phyloP scores from a whole-genome alignment of 2,329 filamentous ascomycete genomes.

The Gyromitra esculenta region DNA sequence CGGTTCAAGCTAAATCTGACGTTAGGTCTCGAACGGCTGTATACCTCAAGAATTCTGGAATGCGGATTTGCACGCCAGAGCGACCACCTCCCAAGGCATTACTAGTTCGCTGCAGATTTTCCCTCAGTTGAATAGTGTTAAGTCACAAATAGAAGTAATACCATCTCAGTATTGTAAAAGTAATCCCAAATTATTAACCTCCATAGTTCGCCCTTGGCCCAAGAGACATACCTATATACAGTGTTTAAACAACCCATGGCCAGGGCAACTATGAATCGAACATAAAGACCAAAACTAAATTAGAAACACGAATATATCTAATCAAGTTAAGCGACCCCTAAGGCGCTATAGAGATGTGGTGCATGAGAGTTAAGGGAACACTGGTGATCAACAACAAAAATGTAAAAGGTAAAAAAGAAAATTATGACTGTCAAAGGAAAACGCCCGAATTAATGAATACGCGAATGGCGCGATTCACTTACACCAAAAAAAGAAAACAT shows the following conservation, averaged over 20 bases:
- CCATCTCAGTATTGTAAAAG: not conserved
- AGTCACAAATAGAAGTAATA: not conserved
- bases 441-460: not conserved
- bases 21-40: not conserved
- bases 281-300: not conserved
- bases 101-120: not conserved
- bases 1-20: not conserved
- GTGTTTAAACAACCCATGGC: not conserved
- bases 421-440: not conserved
- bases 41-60: not conserved
- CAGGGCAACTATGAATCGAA: not conserved
- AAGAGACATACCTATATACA: conserved; percentile 13
- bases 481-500: not conserved
- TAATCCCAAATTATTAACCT: not conserved
- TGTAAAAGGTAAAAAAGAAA: not conserved
- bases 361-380: not conserved
- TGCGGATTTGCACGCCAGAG: not conserved
- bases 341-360: too few species aligned
- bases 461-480: not conserved
- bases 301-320: not conserved
- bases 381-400: not conserved
- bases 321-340: not conserved
- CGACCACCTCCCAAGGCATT: not conserved
- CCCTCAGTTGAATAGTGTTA: not conserved
- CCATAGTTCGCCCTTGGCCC: not conserved